A percentile compares a stretch with the other conserved stretches of the same genome.
These are phyloP conservation scores for Coniosporium apollinis DNA, from an alignment of 495 filamentous ascomycete species.

Conservation along the genomic window DNA sequence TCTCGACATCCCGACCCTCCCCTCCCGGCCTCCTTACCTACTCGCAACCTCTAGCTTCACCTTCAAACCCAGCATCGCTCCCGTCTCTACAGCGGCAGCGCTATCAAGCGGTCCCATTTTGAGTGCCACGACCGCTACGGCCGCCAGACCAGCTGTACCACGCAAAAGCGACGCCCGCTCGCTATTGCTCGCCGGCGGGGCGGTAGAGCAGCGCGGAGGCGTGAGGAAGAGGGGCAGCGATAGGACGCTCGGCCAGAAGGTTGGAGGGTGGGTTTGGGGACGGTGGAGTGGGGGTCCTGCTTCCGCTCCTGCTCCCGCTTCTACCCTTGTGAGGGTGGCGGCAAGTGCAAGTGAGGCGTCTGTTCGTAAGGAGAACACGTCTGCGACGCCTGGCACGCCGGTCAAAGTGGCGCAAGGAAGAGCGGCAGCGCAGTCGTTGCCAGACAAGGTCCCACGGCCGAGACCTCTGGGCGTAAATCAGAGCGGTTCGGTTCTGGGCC, in stretches of 20 bases:
- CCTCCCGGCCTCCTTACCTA: constrained; percentile 12
- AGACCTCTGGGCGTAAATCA: constrained; percentile 22
- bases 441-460: constrained; percentile 7
- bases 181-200: constrained; percentile 15
- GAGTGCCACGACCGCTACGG: constrained; percentile 15
- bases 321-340: not conserved
- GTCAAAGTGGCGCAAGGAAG: not conserved
- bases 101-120: too few relatives aligned
- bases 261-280: constrained; percentile 23
- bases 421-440: constrained; percentile 1
- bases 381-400: not conserved
- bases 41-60: constrained; percentile 7
- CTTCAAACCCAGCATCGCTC: constrained; percentile 7
- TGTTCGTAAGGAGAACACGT: not conserved
- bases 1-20: constrained; percentile 24
- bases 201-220: constrained; percentile 12
- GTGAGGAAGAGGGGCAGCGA: not conserved
- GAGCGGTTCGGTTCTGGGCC: constrained; percentile 18
- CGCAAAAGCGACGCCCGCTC: constrained; percentile 8
- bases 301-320: constrained; percentile 3
- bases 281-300: constrained; percentile 20
- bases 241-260: constrained; percentile 11
- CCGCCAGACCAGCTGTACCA: constrained; percentile 7
- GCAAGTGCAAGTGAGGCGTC: not conserved
- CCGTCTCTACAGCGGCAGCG: too few relatives aligned